Evolutionary conservation across 805 yeast species (phyloP).

Genomic region (Hanseniaspora clermontiae): DNA sequence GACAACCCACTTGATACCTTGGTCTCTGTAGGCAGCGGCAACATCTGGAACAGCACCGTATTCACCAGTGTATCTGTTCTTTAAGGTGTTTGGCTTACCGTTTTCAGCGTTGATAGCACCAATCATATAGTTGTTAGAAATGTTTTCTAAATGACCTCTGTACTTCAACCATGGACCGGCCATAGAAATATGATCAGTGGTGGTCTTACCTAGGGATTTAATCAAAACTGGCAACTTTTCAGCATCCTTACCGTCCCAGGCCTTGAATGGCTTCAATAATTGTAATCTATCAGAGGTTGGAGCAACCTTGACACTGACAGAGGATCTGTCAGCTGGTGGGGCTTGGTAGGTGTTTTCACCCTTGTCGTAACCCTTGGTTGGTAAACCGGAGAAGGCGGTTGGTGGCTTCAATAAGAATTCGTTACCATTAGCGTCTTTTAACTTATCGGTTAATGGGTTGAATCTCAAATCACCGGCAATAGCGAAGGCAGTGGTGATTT

Average conservation of each 20-base stretch:
- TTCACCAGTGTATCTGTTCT: constrained; percentile 82
- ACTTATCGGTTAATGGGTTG: constrained; percentile 87
- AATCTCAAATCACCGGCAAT: constrained; percentile 92
- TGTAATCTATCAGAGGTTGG: constrained; percentile 96
- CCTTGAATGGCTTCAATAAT: constrained; percentile 79
- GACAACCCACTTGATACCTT: constrained; percentile 90
- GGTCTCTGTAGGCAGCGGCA: constrained; percentile 86
- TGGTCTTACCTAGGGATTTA: constrained; percentile 94
- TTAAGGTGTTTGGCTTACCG: constrained; percentile 82
- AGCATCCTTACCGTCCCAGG: constrained; percentile 96
- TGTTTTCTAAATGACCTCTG: constrained; percentile 99
- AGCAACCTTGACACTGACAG: constrained; percentile 60
- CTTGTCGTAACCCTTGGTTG: constrained; percentile 75
- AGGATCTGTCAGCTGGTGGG: constrained; percentile 77
- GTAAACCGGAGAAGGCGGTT: constrained; percentile 70
- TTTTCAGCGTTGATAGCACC: constrained; percentile 97
- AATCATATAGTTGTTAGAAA: constrained; percentile 97
- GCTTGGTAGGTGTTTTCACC: constrained; percentile 96
- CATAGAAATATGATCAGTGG: constrained; percentile 98
- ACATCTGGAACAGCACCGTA: constrained; percentile 94
- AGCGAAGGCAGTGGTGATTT: constrained; percentile 87
- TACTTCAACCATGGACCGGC: constrained; percentile 99
- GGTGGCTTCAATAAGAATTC: constrained; percentile 85
- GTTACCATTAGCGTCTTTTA: constrained; percentile 77
- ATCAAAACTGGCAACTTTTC: constrained; percentile 79